Conservation (phyloP, 495 filamentous ascomycete species). For the Monascus purpureus region DNA sequence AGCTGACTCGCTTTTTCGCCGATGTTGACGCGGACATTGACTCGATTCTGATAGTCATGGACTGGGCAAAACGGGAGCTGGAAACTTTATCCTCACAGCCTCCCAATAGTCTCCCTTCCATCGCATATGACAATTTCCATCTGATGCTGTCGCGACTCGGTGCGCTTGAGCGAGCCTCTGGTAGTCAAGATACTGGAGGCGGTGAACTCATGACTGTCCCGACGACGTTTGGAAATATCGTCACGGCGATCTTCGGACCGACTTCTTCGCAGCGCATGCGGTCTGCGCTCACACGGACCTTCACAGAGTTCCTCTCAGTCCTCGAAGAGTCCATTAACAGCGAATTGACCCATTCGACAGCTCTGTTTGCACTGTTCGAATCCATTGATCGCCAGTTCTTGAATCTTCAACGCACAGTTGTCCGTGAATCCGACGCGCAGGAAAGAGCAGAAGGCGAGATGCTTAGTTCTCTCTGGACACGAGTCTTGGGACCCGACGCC, state of each 20-base stretch:
- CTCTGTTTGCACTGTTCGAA: slow-evolving; percentile 73
- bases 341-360: slow-evolving; percentile 61
- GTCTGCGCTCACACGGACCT: slow-evolving; percentile 67
- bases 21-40: slow-evolving; percentile 88
- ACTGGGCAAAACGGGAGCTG: slow-evolving; percentile 82
- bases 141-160: slow-evolving; percentile 53
- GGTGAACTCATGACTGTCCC: slow-evolving; percentile 28
- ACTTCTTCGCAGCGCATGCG: slow-evolving; percentile 67
- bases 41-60: slow-evolving; percentile 82
- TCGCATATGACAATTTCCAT: slow-evolving; percentile 67
- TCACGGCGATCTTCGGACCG: slow-evolving; percentile 62
- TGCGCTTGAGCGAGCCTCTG: slow-evolving; percentile 40
- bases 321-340: slow-evolving; percentile 78
- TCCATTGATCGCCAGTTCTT: slow-evolving; percentile 77
- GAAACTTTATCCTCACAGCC: slow-evolving; percentile 38
- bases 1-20: slow-evolving; percentile 78
- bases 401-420: slow-evolving; percentile 74
- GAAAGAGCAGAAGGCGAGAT: slow-evolving; percentile 66
- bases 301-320: slow-evolving; percentile 73
- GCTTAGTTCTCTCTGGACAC: slow-evolving; percentile 72
- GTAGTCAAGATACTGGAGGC: slow-evolving; percentile 18
- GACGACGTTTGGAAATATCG: slow-evolving; percentile 49
- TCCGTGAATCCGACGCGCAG: slow-evolving; percentile 65
- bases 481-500: slow-evolving; percentile 60
- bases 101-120: slow-evolving; percentile 41